Conservation (phyloP, 169 alveolate species). For the Plasmodium vivax region DNA sequence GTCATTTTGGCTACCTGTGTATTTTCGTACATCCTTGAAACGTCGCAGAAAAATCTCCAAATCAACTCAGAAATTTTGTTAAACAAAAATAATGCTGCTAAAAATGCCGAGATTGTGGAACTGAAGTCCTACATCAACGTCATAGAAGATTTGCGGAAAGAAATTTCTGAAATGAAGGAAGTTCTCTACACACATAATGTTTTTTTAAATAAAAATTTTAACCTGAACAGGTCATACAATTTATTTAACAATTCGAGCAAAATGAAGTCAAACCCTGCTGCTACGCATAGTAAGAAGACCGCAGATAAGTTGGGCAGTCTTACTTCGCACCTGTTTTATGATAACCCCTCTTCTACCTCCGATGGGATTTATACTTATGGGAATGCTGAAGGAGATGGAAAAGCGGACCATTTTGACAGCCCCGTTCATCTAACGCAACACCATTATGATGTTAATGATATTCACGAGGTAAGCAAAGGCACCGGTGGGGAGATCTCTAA, state of each 20-base stretch:
- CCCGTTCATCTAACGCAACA: neutral
- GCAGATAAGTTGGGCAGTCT: constrained; percentile 13
- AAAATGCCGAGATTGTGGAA: constrained; percentile 8
- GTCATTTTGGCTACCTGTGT: constrained; percentile 27
- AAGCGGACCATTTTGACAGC: neutral
- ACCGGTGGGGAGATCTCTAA: neutral
- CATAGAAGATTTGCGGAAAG: constrained; percentile 62
- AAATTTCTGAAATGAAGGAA: constrained; percentile 63
- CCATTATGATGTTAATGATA: constrained; percentile 47
- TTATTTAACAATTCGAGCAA: constrained; percentile 38
- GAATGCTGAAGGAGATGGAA: neutral
- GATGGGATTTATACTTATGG: neutral
- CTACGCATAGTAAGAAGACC: constrained; percentile 5
- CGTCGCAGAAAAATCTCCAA: constrained; percentile 35
- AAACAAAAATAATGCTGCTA: constrained; percentile 15
- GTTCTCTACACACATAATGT: constrained; percentile 45
- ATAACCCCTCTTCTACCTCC: neutral
- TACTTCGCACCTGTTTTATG: constrained; percentile 36
- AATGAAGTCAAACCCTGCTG: constrained; percentile 25
- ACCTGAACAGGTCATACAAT: constrained; percentile 26
- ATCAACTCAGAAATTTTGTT: neutral
- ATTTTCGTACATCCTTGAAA: constrained; percentile 48
- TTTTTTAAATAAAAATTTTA: constrained; percentile 23
- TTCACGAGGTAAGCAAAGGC: constrained; percentile 8
- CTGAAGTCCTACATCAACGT: constrained; percentile 47